Base-by-base conservation (phyloP, 306 rosid species). In the Cajanus cajan region DNA sequence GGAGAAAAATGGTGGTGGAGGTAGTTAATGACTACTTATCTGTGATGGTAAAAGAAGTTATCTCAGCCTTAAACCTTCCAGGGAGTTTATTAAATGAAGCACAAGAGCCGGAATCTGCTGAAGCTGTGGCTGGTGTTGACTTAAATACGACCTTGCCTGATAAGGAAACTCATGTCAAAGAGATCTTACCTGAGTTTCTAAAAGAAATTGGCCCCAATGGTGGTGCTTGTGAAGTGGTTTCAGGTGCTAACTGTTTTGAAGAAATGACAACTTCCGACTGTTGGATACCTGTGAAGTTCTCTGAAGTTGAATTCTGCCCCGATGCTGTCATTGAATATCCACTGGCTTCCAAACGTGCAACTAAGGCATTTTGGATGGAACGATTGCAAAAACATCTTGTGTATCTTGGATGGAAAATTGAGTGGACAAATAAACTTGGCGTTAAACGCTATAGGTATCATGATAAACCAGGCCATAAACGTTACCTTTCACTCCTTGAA, bases 351-450 rank as follows among this genome's bases (percentile, higher is more conserved):
- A 22, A 25, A 0, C 44, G 13, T 41, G 78, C 2, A 25, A 4
- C 4, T 6, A 33, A 0, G 54, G 10, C 19, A 65, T 31, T 41
- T 39, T 41, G 71, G 57, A 41, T 3, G 25, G 71, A 73, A 15
- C 51, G 81, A 66, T 74, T 78, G 39, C 73, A 33, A 63, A 84
- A 83, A 59, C 94, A 92, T 87, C 87, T 92, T 84, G 76, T 45
- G n/a, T 81, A 76, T 77, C 83, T 88, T 66, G 97, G 97, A 62
- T 92, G 97, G 96, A 74, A 88, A 82, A 83, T 90, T 77, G 90
- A 90, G 13, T 65, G 45, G 21, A 9, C 28, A 25, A 0, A n/a
- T 39, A 33, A 4, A 25, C 0, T 0, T 12, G 2, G 2, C 5
- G 0, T 0, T 15, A 19, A 12, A 28, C 45, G 54, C 31, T 52